These are phyloP conservation scores for Aspergillus udagawae DNA, from an alignment of 2,329 filamentous ascomycete species.

Conservation along the genomic window DNA sequence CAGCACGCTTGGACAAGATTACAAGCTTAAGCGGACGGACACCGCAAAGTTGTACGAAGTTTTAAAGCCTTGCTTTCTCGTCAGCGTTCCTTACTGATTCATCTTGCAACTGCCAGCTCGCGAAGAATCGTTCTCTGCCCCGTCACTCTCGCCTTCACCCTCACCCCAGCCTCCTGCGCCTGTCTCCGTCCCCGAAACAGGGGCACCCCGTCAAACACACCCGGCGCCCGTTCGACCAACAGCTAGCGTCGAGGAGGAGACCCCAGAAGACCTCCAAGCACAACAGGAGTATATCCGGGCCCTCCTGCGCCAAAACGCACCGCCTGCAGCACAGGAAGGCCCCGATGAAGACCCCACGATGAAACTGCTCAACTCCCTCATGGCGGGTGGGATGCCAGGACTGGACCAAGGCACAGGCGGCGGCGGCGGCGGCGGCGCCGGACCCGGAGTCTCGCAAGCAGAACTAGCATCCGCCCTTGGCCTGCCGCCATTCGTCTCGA, in stretches of 20 bases:
- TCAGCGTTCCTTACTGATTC: constrained; percentile 5
- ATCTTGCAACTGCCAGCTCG: constrained; percentile 14
- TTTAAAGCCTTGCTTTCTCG: background rate
- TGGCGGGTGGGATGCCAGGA: constrained; percentile 28
- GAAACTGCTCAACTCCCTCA: constrained; percentile 34
- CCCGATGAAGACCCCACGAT: constrained; percentile 32
- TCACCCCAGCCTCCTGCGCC: constrained; percentile 19
- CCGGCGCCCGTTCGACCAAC: constrained; percentile 10
- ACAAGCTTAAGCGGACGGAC: constrained; percentile 55
- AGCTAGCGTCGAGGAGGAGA: constrained; percentile 18
- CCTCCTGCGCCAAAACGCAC: constrained; percentile 31
- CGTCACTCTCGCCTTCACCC: constrained; percentile 26
- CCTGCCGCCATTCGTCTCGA: constrained; percentile 37
- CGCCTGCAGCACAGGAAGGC: constrained; percentile 18
- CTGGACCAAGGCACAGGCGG: constrained; percentile 15
- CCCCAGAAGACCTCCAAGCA: constrained; percentile 32
- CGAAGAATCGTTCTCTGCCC: constrained; percentile 17
- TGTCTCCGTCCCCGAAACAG: constrained; percentile 4
- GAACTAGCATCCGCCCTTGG: constrained; percentile 43
- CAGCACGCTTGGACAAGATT: constrained; percentile 59
- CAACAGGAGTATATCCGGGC: constrained; percentile 43
- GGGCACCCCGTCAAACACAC: constrained; percentile 11
- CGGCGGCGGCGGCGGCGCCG: constrained; percentile 4
- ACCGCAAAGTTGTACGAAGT: constrained; percentile 35
- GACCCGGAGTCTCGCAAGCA: constrained; percentile 17